Percentiles rank a stretch among this genome's conserved stretches.
phyloP scores from a whole-genome alignment of 1,284 basidiomycete species.

The Ustilago cynodontis region DNA sequence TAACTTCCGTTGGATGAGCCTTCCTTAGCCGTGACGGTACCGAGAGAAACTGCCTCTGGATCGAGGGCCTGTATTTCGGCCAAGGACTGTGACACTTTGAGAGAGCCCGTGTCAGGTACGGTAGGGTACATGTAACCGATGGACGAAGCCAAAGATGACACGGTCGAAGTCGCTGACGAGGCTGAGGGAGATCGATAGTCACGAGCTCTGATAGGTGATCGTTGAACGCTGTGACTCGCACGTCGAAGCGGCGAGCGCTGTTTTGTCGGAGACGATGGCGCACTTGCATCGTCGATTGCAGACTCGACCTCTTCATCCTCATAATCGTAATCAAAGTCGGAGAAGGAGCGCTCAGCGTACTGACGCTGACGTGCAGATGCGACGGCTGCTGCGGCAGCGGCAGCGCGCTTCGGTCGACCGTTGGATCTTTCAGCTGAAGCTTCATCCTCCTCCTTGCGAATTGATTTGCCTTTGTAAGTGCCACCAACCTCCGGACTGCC shows the following conservation, averaged over 20 bases:
- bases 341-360: constrained; percentile 35
- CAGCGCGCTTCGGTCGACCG: constrained; percentile 34
- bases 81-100: constrained; percentile 36
- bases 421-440: background rate
- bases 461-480: constrained; percentile 24
- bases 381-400: constrained; percentile 26
- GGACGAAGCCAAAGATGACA: constrained; percentile 28
- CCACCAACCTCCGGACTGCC: constrained; percentile 25
- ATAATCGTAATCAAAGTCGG: constrained; percentile 32
- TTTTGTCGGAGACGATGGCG: background rate
- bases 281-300: constrained; percentile 14
- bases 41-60: constrained; percentile 19
- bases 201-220: constrained; percentile 15
- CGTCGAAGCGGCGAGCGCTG: background rate
- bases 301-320: constrained; percentile 38
- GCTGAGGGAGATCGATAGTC: constrained; percentile 22
- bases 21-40: constrained; percentile 1
- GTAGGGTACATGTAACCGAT: constrained; percentile 46
- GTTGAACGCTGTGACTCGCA: constrained; percentile 15
- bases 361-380: constrained; percentile 29
- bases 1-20: background rate
- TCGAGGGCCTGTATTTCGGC: constrained; percentile 34
- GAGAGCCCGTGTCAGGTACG: constrained; percentile 26
- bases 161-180: constrained; percentile 14
- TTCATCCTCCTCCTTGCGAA: background rate